Percentiles rank a stretch among this genome's conserved stretches.
phyloP scores from a whole-genome alignment of 495 filamentous ascomycete genomes.

The Staphylotrichum tortipilum region DNA sequence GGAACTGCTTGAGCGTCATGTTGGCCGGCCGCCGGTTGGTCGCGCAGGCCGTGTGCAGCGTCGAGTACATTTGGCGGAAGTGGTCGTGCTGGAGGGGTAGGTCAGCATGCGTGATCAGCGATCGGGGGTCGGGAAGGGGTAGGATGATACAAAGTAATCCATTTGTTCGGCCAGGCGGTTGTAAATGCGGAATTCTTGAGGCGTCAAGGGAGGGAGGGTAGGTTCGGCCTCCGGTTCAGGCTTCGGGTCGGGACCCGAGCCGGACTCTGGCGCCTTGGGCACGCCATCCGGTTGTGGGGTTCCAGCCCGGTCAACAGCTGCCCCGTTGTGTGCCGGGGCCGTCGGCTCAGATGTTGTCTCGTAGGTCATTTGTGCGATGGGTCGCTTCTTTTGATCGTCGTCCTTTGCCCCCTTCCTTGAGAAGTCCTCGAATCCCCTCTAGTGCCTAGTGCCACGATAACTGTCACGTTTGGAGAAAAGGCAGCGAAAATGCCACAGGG shows the following conservation, averaged over 20 bases:
- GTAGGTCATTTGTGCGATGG: too few relatives aligned
- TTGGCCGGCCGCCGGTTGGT: conserved; percentile 44
- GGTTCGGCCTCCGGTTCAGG: conserved; percentile 3
- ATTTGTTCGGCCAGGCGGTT: conserved; percentile 71
- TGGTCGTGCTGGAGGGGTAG: conserved; percentile 53
- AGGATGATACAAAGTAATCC: conserved; percentile 55
- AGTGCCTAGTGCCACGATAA: too few relatives aligned
- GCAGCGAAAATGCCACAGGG: too few relatives aligned
- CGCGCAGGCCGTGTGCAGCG: conserved; percentile 53
- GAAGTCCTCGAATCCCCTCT: too few relatives aligned
- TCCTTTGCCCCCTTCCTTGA: too few relatives aligned
- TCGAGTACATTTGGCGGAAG: conserved; percentile 66
- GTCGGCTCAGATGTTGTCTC: too few relatives aligned
- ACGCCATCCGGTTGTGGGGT: too few relatives aligned
- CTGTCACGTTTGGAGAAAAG: too few relatives aligned
- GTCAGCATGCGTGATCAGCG: conserved; percentile 9
- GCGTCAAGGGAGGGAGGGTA: conserved; percentile 19
- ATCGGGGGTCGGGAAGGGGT: conserved; percentile 6
- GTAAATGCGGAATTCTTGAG: conserved; percentile 36
- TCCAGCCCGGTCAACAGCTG: too few relatives aligned
- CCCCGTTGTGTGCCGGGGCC: too few relatives aligned
- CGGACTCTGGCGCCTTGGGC: too few relatives aligned
- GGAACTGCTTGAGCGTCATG: conserved; percentile 51
- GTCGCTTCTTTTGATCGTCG: too few relatives aligned
- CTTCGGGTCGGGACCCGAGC: neutral